Percentiles rank a stretch among this genome's conserved stretches.
Evolutionary conservation across 257 asterid species (phyloP).

Genomic region (Ehretia macrophylla): DNA sequence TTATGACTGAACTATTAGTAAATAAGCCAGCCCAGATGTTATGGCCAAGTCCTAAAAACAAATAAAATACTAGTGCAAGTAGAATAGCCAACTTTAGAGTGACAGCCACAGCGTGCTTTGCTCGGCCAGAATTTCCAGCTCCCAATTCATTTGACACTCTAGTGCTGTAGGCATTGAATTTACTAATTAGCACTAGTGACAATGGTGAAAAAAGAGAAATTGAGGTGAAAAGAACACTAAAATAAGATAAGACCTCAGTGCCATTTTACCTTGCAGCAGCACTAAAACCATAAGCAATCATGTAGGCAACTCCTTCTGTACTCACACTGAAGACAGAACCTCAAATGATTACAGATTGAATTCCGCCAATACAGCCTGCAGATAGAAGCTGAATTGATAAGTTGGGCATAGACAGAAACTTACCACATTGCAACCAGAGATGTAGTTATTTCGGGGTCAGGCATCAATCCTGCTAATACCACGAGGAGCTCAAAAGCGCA

Average conservation of each 20-base stretch:
- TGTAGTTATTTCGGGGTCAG: conserved; percentile 60
- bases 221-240: not conserved
- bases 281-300: conserved; percentile 65
- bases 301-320: conserved; percentile 41
- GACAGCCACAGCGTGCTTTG: conserved; percentile 62
- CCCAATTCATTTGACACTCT: too few relatives aligned
- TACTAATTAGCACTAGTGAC: too few relatives aligned
- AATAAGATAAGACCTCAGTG: not conserved
- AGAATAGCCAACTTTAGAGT: conserved; percentile 47
- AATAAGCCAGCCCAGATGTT: conserved; percentile 61
- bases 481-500: conserved; percentile 93
- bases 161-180: conserved; percentile 39
- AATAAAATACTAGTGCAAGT: conserved; percentile 32
- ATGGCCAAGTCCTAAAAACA: conserved; percentile 47
- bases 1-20: conserved; percentile 50
- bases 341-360: not conserved
- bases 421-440: conserved; percentile 87
- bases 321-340: conserved; percentile 24
- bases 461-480: conserved; percentile 80
- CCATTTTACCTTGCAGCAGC: conserved; percentile 62
- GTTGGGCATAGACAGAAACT: not conserved
- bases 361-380: too few relatives aligned
- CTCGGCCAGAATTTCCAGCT: conserved; percentile 55
- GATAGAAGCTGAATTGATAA: not conserved
- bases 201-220: too few relatives aligned